Conservation (phyloP, 441 rosid genomes). For the Dalechampia spathulata region DNA sequence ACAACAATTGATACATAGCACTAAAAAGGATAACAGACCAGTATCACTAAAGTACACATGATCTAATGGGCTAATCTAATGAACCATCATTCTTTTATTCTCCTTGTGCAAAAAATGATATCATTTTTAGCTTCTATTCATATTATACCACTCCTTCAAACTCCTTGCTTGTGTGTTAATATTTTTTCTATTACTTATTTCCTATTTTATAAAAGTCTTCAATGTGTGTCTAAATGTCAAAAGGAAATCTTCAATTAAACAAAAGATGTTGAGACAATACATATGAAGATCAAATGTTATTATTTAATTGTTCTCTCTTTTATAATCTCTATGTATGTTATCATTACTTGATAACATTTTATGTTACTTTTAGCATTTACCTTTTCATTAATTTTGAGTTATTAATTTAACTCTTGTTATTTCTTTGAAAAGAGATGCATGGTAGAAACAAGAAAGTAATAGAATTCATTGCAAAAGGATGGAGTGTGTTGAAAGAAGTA, state of each 20-base stretch:
- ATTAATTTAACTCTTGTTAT: neutral
- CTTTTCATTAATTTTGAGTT: neutral
- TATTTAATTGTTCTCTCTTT: neutral
- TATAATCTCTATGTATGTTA: conserved; percentile 7
- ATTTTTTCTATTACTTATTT: neutral
- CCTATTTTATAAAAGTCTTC: neutral
- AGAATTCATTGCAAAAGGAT: conserved; percentile 87
- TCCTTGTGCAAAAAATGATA: neutral
- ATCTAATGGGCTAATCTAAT: neutral
- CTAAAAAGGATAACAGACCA: no score
- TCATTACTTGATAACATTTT: neutral
- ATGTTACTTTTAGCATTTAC: neutral
- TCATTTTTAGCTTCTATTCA: no score
- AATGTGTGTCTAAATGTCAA: neutral
- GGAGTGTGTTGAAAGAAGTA: conserved; percentile 80
- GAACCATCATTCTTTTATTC: neutral
- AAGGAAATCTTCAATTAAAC: neutral
- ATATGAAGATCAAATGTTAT: conserved; percentile 1
- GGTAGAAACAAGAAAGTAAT: conserved; percentile 75
- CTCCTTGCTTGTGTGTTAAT: no score
- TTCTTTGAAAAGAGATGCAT: conserved; percentile 63
- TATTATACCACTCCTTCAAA: no score
- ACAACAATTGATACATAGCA: no score
- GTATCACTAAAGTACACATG: neutral
- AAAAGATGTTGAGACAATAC: conserved; percentile 9